phyloP scores from a whole-genome alignment of 108 stramenopile genomes.

The Fragilaria crotonensis region DNA sequence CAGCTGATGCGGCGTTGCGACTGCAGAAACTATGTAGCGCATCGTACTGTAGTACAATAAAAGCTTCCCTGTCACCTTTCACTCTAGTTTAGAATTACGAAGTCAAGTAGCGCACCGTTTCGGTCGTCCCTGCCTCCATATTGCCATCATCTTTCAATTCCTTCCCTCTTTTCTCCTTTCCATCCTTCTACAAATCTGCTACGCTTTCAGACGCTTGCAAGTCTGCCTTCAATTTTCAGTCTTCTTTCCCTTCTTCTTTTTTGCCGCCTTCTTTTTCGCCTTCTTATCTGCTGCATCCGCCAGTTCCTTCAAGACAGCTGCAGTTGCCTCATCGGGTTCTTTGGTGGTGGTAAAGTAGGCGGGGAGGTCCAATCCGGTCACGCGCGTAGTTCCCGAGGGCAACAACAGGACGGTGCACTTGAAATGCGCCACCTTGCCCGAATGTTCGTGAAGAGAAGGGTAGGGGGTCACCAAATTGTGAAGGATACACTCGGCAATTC shows the following conservation, averaged over 20 bases:
- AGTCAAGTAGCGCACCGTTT: no score
- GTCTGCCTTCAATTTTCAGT: no score
- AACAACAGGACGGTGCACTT: conserved; percentile 96
- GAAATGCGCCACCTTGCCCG: conserved; percentile 91
- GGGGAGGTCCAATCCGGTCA: conserved; percentile 81
- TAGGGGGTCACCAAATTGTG: conserved; percentile 93
- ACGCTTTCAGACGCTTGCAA: no score
- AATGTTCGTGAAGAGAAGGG: conserved; percentile 87
- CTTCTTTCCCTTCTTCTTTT: conserved; percentile 68
- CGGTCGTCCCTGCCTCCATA: no score
- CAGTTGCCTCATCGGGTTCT: conserved; percentile 81
- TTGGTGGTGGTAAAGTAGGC: conserved; percentile 83
- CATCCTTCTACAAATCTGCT: no score
- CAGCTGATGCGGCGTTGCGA: no score
- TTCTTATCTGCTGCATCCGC: conserved; percentile 74
- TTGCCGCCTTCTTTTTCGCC: conserved; percentile 74
- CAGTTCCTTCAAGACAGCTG: conserved; percentile 53
- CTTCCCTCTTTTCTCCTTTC: no score
- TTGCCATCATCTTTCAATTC: no score
- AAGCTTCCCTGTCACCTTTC: no score
- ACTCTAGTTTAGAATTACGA: no score
- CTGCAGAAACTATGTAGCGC: no score
- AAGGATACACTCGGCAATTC: conserved; percentile 86
- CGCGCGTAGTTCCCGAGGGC: conserved; percentile 84
- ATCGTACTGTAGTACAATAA: no score